Evolutionary conservation across 345 rosid genomes (phyloP).

Genomic region (Laguncularia racemosa): DNA sequence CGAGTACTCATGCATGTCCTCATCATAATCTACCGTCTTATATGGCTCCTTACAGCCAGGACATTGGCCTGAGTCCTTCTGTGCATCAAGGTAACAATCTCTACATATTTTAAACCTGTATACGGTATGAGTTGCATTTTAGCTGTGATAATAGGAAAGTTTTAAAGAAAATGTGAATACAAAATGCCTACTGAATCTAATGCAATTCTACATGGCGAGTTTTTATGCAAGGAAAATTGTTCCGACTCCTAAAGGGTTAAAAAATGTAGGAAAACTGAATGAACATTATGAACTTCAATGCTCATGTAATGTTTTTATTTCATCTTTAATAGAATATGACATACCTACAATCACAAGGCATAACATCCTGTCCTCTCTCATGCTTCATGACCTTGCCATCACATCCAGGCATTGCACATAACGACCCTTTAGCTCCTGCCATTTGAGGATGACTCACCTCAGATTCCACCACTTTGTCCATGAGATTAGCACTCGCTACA

Average conservation of each 20-base stretch:
- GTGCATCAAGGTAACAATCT: conserved; percentile 88
- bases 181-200: background rate
- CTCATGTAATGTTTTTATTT: no score
- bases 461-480: conserved; percentile 95
- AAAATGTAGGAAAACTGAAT: no score
- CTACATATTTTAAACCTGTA: conserved; percentile 87
- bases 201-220: no score
- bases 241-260: no score
- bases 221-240: no score
- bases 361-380: conserved; percentile 75
- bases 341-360: conserved; percentile 89
- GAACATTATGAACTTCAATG: no score
- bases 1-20: conserved; percentile 44
- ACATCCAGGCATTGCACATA: conserved; percentile 83
- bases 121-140: no score
- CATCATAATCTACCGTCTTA: conserved; percentile 59
- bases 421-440: conserved; percentile 83
- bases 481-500: conserved; percentile 87
- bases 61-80: conserved; percentile 67
- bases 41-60: conserved; percentile 95
- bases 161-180: background rate
- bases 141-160: background rate
- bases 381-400: conserved; percentile 92
- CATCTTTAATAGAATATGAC: background rate
- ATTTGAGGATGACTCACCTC: conserved; percentile 95